phyloP scores from a whole-genome alignment of 768 basidiomycete genomes.

The Tulasnella sp. region DNA sequence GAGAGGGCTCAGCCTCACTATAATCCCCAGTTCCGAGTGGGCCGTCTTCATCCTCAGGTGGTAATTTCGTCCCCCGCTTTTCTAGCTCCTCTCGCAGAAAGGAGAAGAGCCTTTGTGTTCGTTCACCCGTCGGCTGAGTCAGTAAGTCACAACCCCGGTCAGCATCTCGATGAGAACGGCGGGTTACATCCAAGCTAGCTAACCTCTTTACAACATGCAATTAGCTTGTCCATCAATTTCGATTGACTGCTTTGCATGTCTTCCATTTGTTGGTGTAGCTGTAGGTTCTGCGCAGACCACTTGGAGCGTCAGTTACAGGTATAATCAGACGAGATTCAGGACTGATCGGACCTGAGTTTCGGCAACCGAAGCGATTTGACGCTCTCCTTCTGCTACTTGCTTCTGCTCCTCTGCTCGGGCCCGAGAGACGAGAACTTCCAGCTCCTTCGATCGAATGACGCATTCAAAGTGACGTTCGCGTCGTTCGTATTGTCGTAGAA shows the following conservation, averaged over 20 bases:
- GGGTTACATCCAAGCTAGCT: constrained; percentile 23
- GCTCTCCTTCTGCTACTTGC: constrained; percentile 64
- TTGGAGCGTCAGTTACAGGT: background rate
- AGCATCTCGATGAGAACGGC: background rate
- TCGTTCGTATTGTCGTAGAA: constrained; percentile 78
- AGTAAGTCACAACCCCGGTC: background rate
- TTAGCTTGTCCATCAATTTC: constrained; percentile 70
- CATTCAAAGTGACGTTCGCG: constrained; percentile 89
- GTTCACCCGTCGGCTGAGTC: constrained; percentile 64
- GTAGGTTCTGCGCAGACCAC: constrained; percentile 39
- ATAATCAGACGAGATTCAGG: background rate
- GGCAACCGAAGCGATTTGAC: constrained; percentile 45
- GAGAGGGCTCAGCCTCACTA: too few relatives aligned
- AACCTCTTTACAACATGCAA: constrained; percentile 82
- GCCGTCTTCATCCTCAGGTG: background rate
- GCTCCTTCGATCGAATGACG: constrained; percentile 82
- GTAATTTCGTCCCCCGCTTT: constrained; percentile 39
- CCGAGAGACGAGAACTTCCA: constrained; percentile 76
- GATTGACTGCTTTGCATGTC: constrained; percentile 70
- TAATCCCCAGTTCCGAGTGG: too few relatives aligned
- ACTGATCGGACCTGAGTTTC: constrained; percentile 57
- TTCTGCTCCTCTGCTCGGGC: constrained; percentile 83
- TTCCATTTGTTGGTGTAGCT: constrained; percentile 65
- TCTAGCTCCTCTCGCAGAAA: constrained; percentile 77
- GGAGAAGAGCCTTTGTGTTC: constrained; percentile 67